Conservation (phyloP, 139 green algal genomes). For the Edaphochlamys debaryana region DNA sequence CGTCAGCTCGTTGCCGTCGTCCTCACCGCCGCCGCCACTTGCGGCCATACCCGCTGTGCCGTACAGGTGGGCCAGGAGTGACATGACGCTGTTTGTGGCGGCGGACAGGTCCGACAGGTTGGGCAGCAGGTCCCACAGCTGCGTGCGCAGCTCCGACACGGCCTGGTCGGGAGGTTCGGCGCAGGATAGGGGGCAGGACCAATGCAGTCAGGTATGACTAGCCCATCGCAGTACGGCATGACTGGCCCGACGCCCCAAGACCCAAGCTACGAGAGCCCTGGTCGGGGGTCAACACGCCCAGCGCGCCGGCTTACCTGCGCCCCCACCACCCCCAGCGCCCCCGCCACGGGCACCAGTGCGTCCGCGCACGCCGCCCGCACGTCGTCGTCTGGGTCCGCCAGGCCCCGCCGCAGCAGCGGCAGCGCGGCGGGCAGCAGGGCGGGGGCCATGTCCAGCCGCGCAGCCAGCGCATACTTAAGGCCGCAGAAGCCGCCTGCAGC, state of each 20-base stretch:
- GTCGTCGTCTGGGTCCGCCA: constrained; percentile 90
- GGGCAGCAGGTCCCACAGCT: constrained; percentile 84
- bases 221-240: too few relatives aligned
- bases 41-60: background rate
- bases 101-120: constrained; percentile 88
- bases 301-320: background rate
- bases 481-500: constrained; percentile 79
- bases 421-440: constrained; percentile 73
- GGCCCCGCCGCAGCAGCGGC: constrained; percentile 62
- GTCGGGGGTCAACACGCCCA: too few relatives aligned
- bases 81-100: constrained; percentile 78
- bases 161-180: too few relatives aligned
- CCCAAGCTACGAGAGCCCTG: too few relatives aligned
- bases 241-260: too few relatives aligned
- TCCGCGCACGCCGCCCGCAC: constrained; percentile 93
- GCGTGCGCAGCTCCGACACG: constrained; percentile 43
- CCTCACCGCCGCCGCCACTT: background rate
- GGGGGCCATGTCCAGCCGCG: constrained; percentile 48
- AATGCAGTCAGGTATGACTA: too few relatives aligned
- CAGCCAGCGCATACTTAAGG: constrained; percentile 93
- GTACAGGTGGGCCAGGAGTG: constrained; percentile 83
- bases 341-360: constrained; percentile 82
- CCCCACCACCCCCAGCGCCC: constrained; percentile 53
- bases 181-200: too few relatives aligned
- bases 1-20: constrained; percentile 21